Conservation (phyloP, 83 land plant species). For the Picea engelmannii region DNA sequence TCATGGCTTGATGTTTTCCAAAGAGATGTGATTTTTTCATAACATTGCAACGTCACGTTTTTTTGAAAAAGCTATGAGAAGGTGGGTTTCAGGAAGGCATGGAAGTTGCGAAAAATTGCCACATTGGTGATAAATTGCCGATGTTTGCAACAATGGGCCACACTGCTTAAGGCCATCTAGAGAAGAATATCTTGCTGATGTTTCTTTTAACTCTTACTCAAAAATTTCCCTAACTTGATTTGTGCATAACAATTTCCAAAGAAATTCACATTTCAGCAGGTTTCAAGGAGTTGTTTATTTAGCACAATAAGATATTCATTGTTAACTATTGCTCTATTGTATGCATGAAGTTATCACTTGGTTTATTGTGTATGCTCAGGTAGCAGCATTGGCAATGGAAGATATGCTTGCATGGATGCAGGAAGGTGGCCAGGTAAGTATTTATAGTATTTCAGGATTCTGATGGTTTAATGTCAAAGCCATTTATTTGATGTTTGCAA, state of each 20-base stretch:
- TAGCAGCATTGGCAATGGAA: conserved; percentile 97
- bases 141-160: too few relatives aligned
- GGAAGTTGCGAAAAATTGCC: too few relatives aligned
- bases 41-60: too few relatives aligned
- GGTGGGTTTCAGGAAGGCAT: too few relatives aligned
- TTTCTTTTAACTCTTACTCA: neutral
- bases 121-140: too few relatives aligned
- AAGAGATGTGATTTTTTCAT: too few relatives aligned
- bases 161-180: neutral
- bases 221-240: neutral
- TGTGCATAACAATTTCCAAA: neutral
- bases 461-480: neutral
- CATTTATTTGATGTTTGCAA: neutral
- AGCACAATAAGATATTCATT: neutral
- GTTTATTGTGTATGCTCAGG: conserved; percentile 48
- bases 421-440: conserved; percentile 97
- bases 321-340: neutral
- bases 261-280: neutral
- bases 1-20: too few relatives aligned
- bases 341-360: neutral
- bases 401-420: conserved; percentile 99
- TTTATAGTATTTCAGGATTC: neutral
- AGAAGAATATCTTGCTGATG: neutral
- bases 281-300: neutral
- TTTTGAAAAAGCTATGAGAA: too few relatives aligned